phyloP scores from a whole-genome alignment of 345 rosid species.

The Lepidium didymum region DNA sequence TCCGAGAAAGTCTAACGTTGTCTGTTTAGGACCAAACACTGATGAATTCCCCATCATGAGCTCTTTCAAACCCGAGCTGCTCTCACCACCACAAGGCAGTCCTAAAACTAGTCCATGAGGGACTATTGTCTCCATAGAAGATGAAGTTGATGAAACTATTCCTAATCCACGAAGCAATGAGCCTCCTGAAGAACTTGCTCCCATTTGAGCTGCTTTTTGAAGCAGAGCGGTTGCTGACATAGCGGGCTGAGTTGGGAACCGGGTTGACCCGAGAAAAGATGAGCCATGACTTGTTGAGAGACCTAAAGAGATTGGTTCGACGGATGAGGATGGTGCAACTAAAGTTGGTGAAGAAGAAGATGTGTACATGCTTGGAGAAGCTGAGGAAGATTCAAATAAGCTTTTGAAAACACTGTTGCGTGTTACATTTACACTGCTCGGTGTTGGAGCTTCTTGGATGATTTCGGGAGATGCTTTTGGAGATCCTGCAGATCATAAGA shows the following conservation, averaged over 20 bases:
- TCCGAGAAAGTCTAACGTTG: constrained; percentile 89
- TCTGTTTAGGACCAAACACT: constrained; percentile 71
- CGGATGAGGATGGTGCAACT: constrained; percentile 29
- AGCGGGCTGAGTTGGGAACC: constrained; percentile 34
- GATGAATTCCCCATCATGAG: constrained; percentile 83
- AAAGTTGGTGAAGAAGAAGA: constrained; percentile 31
- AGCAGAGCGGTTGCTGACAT: constrained; percentile 98
- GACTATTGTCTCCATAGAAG: constrained; percentile 39
- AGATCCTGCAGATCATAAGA: constrained; percentile 36
- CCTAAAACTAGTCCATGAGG: constrained; percentile 56
- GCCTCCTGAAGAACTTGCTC: constrained; percentile 52
- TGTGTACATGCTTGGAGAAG: constrained; percentile 31
- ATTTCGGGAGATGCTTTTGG: constrained; percentile 33
- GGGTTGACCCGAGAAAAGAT: constrained; percentile 27
- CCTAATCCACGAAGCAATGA: constrained; percentile 81
- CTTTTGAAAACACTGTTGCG: constrained; percentile 37
- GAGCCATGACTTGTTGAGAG: constrained; percentile 50
- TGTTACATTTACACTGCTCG: constrained; percentile 32
- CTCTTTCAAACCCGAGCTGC: constrained; percentile 76
- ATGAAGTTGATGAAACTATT: constrained; percentile 48
- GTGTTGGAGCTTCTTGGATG: constrained; percentile 37
- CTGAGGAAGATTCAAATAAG: constrained; percentile 40
- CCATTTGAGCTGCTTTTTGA: constrained; percentile 94
- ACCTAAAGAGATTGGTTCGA: constrained; percentile 66
- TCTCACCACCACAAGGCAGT: constrained; percentile 63